These are phyloP conservation scores for Juglanconis sp. DNA, from an alignment of 2,329 filamentous ascomycete genomes.

Conservation along the genomic window DNA sequence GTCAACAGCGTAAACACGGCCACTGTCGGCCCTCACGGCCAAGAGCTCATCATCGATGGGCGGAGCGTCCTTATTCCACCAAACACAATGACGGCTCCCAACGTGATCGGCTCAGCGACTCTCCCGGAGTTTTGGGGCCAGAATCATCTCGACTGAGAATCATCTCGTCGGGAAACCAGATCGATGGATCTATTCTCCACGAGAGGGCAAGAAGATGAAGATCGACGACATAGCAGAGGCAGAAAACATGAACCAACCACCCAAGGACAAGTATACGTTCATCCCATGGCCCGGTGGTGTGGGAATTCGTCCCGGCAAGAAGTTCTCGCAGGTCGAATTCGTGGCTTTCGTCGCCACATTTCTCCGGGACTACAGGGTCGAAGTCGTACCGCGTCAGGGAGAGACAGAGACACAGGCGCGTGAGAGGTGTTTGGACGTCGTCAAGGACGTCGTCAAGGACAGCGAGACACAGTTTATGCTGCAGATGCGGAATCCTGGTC, in stretches of 20 bases:
- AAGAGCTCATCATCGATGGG: neutral
- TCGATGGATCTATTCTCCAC: conserved; percentile 31
- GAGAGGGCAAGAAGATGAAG: neutral
- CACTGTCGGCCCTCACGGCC: neutral
- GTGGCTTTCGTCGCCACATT: neutral
- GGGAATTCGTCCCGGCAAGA: neutral
- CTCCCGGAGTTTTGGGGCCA: neutral
- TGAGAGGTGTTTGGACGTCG: neutral
- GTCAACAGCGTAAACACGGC: conserved; percentile 1
- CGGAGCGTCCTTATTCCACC: neutral
- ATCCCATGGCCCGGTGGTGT: neutral
- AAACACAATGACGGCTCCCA: neutral
- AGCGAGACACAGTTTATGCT: neutral
- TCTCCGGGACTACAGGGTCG: neutral
- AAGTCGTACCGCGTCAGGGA: neutral
- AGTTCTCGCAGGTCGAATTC: neutral
- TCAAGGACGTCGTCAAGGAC: neutral
- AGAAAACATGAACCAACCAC: neutral
- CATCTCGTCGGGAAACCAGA: neutral
- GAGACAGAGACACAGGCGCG: neutral
- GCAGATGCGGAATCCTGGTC: neutral
- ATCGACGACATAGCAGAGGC: neutral
- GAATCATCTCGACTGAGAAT: neutral
- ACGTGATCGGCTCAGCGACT: neutral
- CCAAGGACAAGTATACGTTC: neutral